Percentiles rank a stretch among this genome's conserved stretches.
Conservation (phyloP, 768 basidiomycete genomes). For the Pulveroboletus sp. region DNA sequence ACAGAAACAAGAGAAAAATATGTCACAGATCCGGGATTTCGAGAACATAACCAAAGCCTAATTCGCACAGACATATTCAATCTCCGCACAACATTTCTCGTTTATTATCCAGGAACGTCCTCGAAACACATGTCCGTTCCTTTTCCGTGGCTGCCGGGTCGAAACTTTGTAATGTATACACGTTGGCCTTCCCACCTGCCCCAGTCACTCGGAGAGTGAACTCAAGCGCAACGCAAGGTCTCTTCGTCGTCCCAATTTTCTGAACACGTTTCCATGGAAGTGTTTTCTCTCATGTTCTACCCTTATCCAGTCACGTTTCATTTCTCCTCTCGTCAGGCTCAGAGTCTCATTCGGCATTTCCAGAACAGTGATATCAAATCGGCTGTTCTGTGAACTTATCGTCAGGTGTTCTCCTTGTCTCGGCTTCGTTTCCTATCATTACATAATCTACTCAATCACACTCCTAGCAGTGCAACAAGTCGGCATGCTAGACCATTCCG, state of each 20-base stretch:
- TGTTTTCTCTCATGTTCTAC: conserved; percentile 2
- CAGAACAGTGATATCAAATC: conserved; percentile 33
- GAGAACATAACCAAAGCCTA: conserved; percentile 37
- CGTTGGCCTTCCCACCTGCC: no score
- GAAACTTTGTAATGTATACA: conserved; percentile 22
- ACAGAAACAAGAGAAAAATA: conserved; percentile 39
- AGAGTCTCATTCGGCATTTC: conserved; percentile 25
- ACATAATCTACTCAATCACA: conserved; percentile 27
- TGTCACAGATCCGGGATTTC: conserved; percentile 39
- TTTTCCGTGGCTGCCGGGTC: conserved; percentile 19
- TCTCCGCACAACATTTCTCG: conserved; percentile 29
- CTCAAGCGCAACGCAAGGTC: not conserved
- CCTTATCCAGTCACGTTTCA: conserved; percentile 22
- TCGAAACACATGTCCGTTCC: conserved; percentile 20
- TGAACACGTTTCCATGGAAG: conserved; percentile 22
- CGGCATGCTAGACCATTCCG: conserved; percentile 14
- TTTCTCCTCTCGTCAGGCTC: conserved; percentile 3
- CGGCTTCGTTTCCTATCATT: conserved; percentile 24
- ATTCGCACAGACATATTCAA: conserved; percentile 34
- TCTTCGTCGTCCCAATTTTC: not conserved
- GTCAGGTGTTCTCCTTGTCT: conserved; percentile 20
- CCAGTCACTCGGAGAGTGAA: no score
- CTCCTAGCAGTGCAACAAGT: conserved; percentile 25
- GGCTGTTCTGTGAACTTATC: conserved; percentile 31
- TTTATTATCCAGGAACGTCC: conserved; percentile 33